Evolutionary conservation across 176 grass and related monocot species (phyloP).

Genomic region (Pontederia crassipes): DNA sequence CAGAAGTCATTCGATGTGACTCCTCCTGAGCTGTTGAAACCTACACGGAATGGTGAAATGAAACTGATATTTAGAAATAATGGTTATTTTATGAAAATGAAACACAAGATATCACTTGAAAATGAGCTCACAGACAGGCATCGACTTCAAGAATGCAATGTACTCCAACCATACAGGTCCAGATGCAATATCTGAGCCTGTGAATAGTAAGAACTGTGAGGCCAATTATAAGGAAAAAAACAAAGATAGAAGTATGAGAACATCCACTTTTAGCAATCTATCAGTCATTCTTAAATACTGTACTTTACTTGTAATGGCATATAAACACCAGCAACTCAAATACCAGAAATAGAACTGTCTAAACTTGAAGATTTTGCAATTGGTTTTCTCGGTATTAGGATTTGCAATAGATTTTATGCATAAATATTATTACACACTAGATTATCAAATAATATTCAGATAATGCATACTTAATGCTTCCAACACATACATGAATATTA

Average conservation of each 20-base stretch:
- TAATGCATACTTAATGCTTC: too few relatives aligned
- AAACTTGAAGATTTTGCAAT: too few relatives aligned
- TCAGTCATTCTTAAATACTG: neutral
- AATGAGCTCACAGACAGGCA: slow-evolving; percentile 49
- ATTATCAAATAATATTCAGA: too few relatives aligned
- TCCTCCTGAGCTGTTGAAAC: slow-evolving; percentile 58
- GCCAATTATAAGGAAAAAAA: neutral
- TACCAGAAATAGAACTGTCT: too few relatives aligned
- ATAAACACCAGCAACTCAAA: too few relatives aligned
- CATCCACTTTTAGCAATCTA: neutral
- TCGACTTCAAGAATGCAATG: slow-evolving; percentile 83
- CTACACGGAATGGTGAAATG: slow-evolving; percentile 17
- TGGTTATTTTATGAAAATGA: slow-evolving; percentile 9
- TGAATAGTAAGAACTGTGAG: slow-evolving; percentile 11
- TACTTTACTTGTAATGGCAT: too few relatives aligned
- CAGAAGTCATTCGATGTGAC: slow-evolving; percentile 76
- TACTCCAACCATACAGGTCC: slow-evolving; percentile 97
- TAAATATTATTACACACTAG: too few relatives aligned
- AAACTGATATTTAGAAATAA: slow-evolving; percentile 9
- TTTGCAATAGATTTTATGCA: too few relatives aligned
- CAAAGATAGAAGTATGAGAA: too few relatives aligned
- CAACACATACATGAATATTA: too few relatives aligned
- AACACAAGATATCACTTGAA: slow-evolving; percentile 16
- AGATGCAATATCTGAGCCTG: slow-evolving; percentile 83
- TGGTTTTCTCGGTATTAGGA: too few relatives aligned